Evolutionary conservation across 192 early-diverging fungal species (phyloP).

Genomic region (Backusella liffmaniae): DNA sequence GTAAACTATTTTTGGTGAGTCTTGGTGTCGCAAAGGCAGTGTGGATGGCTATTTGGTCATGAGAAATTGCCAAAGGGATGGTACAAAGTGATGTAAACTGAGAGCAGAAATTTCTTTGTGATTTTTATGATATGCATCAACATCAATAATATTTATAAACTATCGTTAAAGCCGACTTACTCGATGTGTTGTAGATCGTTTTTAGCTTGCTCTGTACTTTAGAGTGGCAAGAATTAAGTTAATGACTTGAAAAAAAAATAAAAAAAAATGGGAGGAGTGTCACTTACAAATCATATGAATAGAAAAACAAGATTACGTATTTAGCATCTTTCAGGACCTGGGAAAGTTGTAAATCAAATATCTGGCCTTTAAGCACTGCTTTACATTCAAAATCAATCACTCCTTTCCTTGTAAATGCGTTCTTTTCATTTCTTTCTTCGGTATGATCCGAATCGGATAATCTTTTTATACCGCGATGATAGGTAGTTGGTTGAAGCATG

Average conservation of each 20-base stretch:
- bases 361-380: background rate
- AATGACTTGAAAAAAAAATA: background rate
- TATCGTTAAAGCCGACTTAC: background rate
- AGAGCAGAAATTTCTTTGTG: background rate
- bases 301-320: constrained; percentile 20
- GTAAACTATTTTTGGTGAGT: background rate
- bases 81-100: background rate
- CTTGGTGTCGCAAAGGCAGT: background rate
- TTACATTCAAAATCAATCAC: constrained; percentile 13
- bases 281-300: constrained; percentile 26
- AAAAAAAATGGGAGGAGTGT: background rate
- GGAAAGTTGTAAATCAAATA: constrained; percentile 2
- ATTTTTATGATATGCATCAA: background rate
- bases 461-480: background rate
- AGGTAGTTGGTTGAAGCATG: background rate
- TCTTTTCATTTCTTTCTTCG: background rate
- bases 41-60: background rate
- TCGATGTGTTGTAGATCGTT: constrained; percentile 1
- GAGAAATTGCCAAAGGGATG: background rate
- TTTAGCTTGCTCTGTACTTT: constrained; percentile 1
- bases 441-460: background rate
- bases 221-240: background rate
- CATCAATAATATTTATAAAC: background rate
- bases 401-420: background rate
- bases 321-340: background rate